phyloP scores from a whole-genome alignment of 2,329 filamentous ascomycete species.

The Periconia sp. region DNA sequence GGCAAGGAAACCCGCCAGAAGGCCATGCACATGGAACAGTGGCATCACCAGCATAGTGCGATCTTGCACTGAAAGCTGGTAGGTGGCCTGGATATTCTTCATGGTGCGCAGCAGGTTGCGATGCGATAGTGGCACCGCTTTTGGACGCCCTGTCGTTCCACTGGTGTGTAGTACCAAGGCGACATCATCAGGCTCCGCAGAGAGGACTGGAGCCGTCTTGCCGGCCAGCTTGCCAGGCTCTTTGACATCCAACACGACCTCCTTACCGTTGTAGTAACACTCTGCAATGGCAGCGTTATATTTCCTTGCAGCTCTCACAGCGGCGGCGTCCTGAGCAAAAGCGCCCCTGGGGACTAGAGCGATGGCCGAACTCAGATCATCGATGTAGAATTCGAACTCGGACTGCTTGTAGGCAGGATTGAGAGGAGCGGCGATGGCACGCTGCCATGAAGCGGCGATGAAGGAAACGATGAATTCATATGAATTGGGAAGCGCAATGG shows the following conservation, averaged over 20 bases:
- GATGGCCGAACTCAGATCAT: constrained; percentile 78
- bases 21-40: constrained; percentile 87
- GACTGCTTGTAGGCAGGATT: constrained; percentile 88
- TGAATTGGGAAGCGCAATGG: constrained; percentile 80
- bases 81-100: constrained; percentile 79
- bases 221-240: constrained; percentile 67
- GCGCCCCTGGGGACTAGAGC: constrained; percentile 74
- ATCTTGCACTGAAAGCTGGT: constrained; percentile 69
- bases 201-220: constrained; percentile 52
- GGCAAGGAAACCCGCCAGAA: constrained; percentile 79
- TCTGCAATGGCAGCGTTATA: constrained; percentile 85
- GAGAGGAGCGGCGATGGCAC: constrained; percentile 80
- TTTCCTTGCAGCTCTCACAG: constrained; percentile 74
- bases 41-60: constrained; percentile 89
- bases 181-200: constrained; percentile 72
- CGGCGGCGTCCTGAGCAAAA: constrained; percentile 66
- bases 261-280: constrained; percentile 73
- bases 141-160: constrained; percentile 81
- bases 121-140: constrained; percentile 79
- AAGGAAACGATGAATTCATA: constrained; percentile 89
- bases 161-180: constrained; percentile 82
- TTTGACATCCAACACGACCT: constrained; percentile 78
- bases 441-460: constrained; percentile 81
- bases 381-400: constrained; percentile 91
- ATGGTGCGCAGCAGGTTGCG: constrained; percentile 80